Conservation (phyloP, 495 filamentous ascomycete species). For the Aspergillus homomorphus region DNA sequence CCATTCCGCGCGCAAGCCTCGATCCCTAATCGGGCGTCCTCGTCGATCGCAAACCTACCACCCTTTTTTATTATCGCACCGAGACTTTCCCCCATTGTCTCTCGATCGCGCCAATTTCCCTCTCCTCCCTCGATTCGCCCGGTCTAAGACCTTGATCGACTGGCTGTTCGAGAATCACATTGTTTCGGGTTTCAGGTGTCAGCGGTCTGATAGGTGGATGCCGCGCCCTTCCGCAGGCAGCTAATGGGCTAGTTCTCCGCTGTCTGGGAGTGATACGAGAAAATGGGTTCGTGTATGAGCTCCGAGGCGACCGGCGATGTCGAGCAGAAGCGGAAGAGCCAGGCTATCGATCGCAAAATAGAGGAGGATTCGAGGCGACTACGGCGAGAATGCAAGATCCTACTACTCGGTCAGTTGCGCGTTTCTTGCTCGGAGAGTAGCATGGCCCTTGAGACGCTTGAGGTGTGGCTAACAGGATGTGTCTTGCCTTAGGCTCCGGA, state of each 20-base stretch:
- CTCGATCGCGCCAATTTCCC: slow-evolving; percentile 13
- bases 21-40: slow-evolving; percentile 10
- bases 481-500: slow-evolving; percentile 67
- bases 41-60: slow-evolving; percentile 13
- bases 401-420: slow-evolving; percentile 68
- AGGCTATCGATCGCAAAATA: slow-evolving; percentile 85
- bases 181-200: slow-evolving; percentile 8
- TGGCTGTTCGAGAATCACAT: slow-evolving; percentile 1
- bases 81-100: slow-evolving; percentile 1
- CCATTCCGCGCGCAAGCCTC: slow-evolving; percentile 17
- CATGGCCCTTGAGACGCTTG: background rate
- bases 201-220: slow-evolving; percentile 18
- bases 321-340: slow-evolving; percentile 91
- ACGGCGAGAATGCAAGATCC: slow-evolving; percentile 96
- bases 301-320: slow-evolving; percentile 69
- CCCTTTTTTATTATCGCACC: background rate
- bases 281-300: slow-evolving; percentile 91
- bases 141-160: slow-evolving; percentile 3
- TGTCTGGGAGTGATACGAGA: slow-evolving; percentile 22
- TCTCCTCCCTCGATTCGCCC: background rate
- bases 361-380: slow-evolving; percentile 89
- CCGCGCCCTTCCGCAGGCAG: slow-evolving; percentile 28
- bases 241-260: slow-evolving; percentile 26
- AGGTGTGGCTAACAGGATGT: slow-evolving; percentile 11
- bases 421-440: background rate